A percentile compares a stretch with the other conserved stretches of the same genome.
Evolutionary conservation across 495 filamentous ascomycete species (phyloP).

Genomic region (Aspergillus biplanus): DNA sequence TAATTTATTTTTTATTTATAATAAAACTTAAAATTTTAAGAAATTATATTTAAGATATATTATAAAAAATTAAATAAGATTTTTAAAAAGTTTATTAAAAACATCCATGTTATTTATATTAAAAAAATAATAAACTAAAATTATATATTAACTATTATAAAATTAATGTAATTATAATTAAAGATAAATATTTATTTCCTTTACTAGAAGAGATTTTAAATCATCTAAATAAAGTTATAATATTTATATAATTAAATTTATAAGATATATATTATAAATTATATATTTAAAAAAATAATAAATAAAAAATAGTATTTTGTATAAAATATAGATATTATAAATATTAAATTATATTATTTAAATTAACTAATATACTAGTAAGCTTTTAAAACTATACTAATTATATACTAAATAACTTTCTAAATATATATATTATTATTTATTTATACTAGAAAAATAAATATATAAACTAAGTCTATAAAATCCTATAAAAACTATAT

Average conservation of each 20-base stretch:
- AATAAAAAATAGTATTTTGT: neutral
- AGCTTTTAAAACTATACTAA: neutral
- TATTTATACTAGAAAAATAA: too few relatives aligned
- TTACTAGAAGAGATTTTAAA: neutral
- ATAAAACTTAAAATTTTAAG: neutral
- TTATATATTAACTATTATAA: neutral
- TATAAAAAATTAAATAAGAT: slow-evolving; percentile 5
- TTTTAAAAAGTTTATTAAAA: neutral
- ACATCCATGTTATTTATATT: neutral
- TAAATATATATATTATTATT: too few relatives aligned
- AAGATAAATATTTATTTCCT: neutral
- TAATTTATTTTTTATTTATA: neutral
- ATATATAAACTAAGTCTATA: too few relatives aligned
- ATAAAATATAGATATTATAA: slow-evolving; percentile 2
- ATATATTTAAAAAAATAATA: neutral
- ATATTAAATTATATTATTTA: slow-evolving; percentile 7
- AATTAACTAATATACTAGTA: neutral
- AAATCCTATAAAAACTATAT: too few relatives aligned
- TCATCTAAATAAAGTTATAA: neutral
- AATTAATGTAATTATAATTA: slow-evolving; percentile 4
- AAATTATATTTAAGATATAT: slow-evolving; percentile 1
- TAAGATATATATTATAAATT: neutral
- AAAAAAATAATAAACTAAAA: neutral
- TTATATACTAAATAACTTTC: too few relatives aligned
- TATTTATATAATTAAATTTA: neutral